These are phyloP conservation scores for Pythium rhizo-oryzae DNA, from an alignment of 352 stramenopile genomes.

Conservation along the genomic window DNA sequence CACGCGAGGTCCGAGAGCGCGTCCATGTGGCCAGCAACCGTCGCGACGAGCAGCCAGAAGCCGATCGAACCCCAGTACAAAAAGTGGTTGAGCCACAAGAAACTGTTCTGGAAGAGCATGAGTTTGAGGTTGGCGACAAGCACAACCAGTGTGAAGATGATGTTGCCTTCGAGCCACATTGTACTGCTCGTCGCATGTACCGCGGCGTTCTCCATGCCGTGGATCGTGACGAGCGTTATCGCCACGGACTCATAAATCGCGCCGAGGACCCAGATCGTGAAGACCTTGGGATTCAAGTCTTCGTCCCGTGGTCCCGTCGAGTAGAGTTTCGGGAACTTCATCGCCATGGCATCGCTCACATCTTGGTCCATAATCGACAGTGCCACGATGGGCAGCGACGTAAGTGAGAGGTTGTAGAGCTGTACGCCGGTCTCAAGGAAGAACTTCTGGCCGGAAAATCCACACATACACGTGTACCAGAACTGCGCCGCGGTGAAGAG, in stretches of 20 bases:
- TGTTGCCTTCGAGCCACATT: slow-evolving; percentile 83
- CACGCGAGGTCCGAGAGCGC: slow-evolving; percentile 73
- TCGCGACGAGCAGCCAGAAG: slow-evolving; percentile 64
- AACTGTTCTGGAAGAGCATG: slow-evolving; percentile 82
- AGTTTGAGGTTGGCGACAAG: slow-evolving; percentile 79
- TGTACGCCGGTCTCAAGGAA: slow-evolving; percentile 81
- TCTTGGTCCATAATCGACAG: slow-evolving; percentile 80
- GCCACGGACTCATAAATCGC: slow-evolving; percentile 75
- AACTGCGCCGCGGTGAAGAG: slow-evolving; percentile 75
- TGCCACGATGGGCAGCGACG: slow-evolving; percentile 65
- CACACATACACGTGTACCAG: slow-evolving; percentile 75
- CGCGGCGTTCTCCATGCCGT: slow-evolving; percentile 44
- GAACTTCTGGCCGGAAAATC: slow-evolving; percentile 85
- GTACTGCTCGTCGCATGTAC: slow-evolving; percentile 40
- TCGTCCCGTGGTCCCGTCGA: slow-evolving; percentile 58
- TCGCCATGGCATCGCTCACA: slow-evolving; percentile 59
- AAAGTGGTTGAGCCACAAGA: slow-evolving; percentile 66
- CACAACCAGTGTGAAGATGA: slow-evolving; percentile 83
- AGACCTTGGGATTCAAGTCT: slow-evolving; percentile 69
- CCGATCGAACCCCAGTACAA: slow-evolving; percentile 63
- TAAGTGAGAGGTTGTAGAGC: slow-evolving; percentile 82
- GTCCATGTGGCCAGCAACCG: slow-evolving; percentile 51
- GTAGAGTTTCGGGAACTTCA: slow-evolving; percentile 78
- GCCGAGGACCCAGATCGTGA: slow-evolving; percentile 67
- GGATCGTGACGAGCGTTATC: slow-evolving; percentile 62